Evolutionary conservation across 139 green algal genomes (phyloP), one percentile per base, ranked within the genome.

Genomic region (Chlorella sp.): DNA sequence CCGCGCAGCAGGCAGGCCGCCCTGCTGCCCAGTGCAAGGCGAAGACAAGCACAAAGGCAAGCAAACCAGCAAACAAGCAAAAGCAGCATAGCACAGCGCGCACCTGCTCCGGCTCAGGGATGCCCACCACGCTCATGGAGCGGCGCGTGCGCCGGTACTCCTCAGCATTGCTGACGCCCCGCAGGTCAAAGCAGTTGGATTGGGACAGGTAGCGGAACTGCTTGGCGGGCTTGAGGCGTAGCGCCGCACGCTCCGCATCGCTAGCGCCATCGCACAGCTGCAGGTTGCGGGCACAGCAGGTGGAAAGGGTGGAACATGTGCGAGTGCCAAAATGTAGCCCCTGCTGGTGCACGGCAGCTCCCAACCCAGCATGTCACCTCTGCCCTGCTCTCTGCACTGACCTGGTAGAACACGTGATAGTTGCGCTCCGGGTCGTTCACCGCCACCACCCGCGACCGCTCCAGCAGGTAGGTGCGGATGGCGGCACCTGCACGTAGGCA

Each of bases 371-470:
- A 28, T 69, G 1, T 28, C 28, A 3, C 28, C 3, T 6, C 25
- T 36, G 2, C 16, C 28, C 63, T 69, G 26, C 4, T 28, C 63
- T 38, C 0, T 12, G 38, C 44, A 57, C 47, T 15, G 36, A 96
- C 94, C 94, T 99, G 98, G 86, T 99, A 99, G 90, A 99, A 99
- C 82, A 98, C 94, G 86, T 99, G 98, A 90, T 98, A 99, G 86
- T 97, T 98, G 65, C 98, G 91, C 92, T 99, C 98, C 0, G 97
- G 97, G 87, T 99, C 95, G 83, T 95, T 96, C 20, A 99, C 89
- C 26, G 92, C 87, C 26, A 98, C 95, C 62, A 99, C 94, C 25
- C 98, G 90, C 5, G 95, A 98, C 44, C 97, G 91, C 92, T 99
- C 98, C 82, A 99, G 91, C 76, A 99, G 91, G 90, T 99, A 99